Evolutionary conservation across 2,329 filamentous ascomycete species (phyloP).

Genomic region (Dothiorella sarmentorum): DNA sequence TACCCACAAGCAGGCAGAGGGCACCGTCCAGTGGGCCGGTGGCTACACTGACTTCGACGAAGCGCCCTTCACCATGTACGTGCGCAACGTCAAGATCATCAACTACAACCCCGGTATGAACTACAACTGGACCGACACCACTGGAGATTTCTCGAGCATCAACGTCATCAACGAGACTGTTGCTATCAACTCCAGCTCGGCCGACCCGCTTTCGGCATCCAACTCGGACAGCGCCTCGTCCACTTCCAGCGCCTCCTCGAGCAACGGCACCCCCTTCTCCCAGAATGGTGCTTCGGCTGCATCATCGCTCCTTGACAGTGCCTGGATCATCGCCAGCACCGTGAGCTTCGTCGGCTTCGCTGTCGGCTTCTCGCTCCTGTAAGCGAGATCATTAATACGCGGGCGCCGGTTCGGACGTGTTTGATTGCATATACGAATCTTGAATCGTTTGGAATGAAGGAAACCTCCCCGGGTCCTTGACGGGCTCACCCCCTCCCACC

Average conservation of each 20-base stretch:
- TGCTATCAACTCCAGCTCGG: constrained; percentile 4
- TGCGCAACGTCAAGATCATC: constrained; percentile 49
- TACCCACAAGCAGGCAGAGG: constrained; percentile 43
- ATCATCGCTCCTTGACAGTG: background rate
- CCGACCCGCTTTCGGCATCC: background rate
- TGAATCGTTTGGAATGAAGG: constrained; percentile 4
- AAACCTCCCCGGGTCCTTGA: constrained; percentile 1
- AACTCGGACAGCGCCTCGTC: background rate
- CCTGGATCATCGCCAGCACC: constrained; percentile 4
- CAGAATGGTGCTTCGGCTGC: constrained; percentile 11
- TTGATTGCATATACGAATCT: constrained; percentile 7
- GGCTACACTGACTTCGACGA: constrained; percentile 50
- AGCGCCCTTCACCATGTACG: constrained; percentile 51
- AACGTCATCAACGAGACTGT: constrained; percentile 32
- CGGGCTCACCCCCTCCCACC: background rate
- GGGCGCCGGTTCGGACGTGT: background rate
- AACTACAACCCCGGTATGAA: constrained; percentile 51
- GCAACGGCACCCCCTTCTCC: background rate
- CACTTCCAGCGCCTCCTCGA: background rate
- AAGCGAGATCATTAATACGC: background rate
- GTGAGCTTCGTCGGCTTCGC: constrained; percentile 15
- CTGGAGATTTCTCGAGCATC: constrained; percentile 49
- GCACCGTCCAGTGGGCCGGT: constrained; percentile 66
- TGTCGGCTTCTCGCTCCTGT: constrained; percentile 16
- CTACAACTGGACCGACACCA: constrained; percentile 50